Conservation (phyloP, 345 rosid species). For the Arabidopsis suecica region DNA sequence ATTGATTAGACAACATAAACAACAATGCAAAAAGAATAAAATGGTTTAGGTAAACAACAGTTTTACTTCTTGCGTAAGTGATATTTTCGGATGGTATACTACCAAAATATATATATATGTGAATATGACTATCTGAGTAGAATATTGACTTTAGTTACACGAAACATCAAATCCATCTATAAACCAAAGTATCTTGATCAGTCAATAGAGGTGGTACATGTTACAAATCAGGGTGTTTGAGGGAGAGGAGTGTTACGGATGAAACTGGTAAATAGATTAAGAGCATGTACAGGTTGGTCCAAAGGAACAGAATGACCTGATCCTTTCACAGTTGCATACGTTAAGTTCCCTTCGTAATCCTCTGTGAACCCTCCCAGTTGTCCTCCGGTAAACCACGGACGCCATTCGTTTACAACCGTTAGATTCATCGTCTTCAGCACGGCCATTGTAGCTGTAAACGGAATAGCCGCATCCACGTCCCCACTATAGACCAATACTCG, state of each 20-base stretch:
- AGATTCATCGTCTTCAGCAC: slow-evolving; percentile 64
- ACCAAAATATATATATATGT: too few species aligned
- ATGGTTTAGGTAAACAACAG: too few species aligned
- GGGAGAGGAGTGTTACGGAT: slow-evolving; percentile 25
- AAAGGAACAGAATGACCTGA: slow-evolving; percentile 21
- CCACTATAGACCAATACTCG: slow-evolving; percentile 77
- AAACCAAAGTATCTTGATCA: too few species aligned
- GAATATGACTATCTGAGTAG: too few species aligned
- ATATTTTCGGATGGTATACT: too few species aligned
- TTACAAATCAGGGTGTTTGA: not conserved
- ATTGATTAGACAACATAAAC: too few species aligned
- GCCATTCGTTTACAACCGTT: slow-evolving; percentile 68
- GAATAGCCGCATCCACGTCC: slow-evolving; percentile 72
- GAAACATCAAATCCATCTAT: too few species aligned
- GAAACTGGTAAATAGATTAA: slow-evolving; percentile 26
- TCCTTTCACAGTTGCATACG: slow-evolving; percentile 30
- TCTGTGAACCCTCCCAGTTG: slow-evolving; percentile 37
- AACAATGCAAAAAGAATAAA: too few species aligned
- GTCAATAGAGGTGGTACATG: not conserved
- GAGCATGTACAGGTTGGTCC: slow-evolving; percentile 22
- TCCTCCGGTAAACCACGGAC: slow-evolving; percentile 74
- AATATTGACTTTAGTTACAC: too few species aligned
- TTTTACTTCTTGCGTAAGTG: too few species aligned
- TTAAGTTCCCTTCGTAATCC: slow-evolving; percentile 19
- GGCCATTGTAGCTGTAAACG: slow-evolving; percentile 70